Conservation (phyloP, 2,329 filamentous ascomycete genomes). For the Exophiala mesophila region DNA sequence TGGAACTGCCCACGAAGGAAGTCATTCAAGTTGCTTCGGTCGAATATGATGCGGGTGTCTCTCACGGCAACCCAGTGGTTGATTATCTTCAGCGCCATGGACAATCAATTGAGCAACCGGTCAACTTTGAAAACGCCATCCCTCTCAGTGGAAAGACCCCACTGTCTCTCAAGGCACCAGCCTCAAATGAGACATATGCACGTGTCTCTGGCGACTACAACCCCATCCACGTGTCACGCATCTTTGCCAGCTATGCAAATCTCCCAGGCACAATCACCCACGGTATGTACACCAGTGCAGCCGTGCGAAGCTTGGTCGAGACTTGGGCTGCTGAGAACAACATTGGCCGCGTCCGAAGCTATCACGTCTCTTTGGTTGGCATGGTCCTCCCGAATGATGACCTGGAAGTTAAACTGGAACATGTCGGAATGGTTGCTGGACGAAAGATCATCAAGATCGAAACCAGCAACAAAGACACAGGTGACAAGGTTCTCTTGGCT, state of each 20-base stretch:
- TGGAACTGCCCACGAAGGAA: conserved; percentile 95
- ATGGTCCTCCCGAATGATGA: conserved; percentile 98
- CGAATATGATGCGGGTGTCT: conserved; percentile 85
- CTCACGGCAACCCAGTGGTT: conserved; percentile 92
- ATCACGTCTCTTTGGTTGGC: conserved; percentile 92
- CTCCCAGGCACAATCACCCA: conserved; percentile 96
- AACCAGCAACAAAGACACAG: conserved; percentile 88
- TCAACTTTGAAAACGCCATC: conserved; percentile 96
- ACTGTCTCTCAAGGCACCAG: conserved; percentile 80
- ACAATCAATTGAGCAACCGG: conserved; percentile 86
- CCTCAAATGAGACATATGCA: conserved; percentile 96
- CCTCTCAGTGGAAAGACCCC: conserved; percentile 89
- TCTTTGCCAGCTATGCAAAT: conserved; percentile 93
- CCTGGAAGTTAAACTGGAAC: conserved; percentile 89
- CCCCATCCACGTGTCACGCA: conserved; percentile 94
- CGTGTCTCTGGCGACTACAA: conserved; percentile 98
- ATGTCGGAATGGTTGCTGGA: conserved; percentile 94
- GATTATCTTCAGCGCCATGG: conserved; percentile 93
- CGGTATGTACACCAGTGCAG: conserved; percentile 98
- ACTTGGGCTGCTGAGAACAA: conserved; percentile 99
- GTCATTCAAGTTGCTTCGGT: conserved; percentile 96
- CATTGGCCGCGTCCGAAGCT: conserved; percentile 91
- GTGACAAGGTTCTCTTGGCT: conserved; percentile 91
- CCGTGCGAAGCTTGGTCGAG: conserved; percentile 91
- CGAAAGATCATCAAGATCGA: conserved; percentile 99